These are phyloP conservation scores for Groenewaldozyma tartarivorans DNA, from an alignment of 805 yeast species.

Conservation along the genomic window DNA sequence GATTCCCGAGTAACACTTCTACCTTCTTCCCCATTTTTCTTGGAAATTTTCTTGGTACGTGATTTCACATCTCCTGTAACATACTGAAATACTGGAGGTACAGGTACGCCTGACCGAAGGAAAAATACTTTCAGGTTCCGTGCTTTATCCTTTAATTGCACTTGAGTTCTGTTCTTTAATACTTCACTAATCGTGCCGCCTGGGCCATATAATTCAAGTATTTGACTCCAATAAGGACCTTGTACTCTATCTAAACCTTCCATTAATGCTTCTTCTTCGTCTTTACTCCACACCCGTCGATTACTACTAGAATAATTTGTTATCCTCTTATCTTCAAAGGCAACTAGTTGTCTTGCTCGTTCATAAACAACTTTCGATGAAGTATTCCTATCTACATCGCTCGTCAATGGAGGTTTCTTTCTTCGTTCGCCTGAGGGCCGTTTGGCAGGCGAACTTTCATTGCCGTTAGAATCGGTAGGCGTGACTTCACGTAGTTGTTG, in stretches of 20 bases:
- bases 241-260: slow-evolving; percentile 64
- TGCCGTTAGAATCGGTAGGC: too few species aligned
- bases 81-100: slow-evolving; percentile 69
- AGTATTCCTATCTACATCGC: neutral
- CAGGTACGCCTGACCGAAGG: slow-evolving; percentile 60
- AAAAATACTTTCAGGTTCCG: slow-evolving; percentile 90
- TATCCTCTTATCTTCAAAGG: neutral
- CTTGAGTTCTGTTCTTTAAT: slow-evolving; percentile 78
- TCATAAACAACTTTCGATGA: slow-evolving; percentile 1
- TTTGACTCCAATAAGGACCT: slow-evolving; percentile 93
- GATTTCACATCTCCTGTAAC: slow-evolving; percentile 69
- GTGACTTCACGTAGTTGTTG: neutral
- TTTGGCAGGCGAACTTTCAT: neutral
- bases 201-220: slow-evolving; percentile 82
- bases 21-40: neutral
- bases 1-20: neutral
- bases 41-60: slow-evolving; percentile 6
- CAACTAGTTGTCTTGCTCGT: slow-evolving; percentile 3
- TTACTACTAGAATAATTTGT: slow-evolving; percentile 14
- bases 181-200: slow-evolving; percentile 83
- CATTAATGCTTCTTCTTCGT: slow-evolving; percentile 77
- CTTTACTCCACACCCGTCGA: slow-evolving; percentile 76
- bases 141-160: slow-evolving; percentile 93
- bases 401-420: neutral
- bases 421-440: neutral